Percentiles rank a stretch among this genome's conserved stretches.
These are phyloP conservation scores for Alternaria consortialis DNA, from an alignment of 2,329 filamentous ascomycete genomes.

Conservation along the genomic window DNA sequence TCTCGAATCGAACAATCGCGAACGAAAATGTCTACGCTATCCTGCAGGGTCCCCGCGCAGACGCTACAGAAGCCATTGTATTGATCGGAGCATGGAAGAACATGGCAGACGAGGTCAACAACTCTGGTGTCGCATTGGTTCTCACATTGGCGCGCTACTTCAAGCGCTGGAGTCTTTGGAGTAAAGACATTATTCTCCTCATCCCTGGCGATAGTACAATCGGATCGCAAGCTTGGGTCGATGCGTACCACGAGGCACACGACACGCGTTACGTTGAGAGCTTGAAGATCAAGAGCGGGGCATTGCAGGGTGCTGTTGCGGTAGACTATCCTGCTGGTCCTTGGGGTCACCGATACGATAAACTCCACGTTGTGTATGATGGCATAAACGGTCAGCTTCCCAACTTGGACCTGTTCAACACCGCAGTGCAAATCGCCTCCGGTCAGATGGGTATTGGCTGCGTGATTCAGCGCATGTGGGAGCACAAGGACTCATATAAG, in stretches of 20 bases:
- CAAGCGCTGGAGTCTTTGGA: constrained; percentile 97
- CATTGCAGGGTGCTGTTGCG: constrained; percentile 90
- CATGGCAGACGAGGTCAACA: constrained; percentile 78
- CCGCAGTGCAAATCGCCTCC: constrained; percentile 83
- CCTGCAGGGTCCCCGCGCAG: constrained; percentile 89
- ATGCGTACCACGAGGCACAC: constrained; percentile 94
- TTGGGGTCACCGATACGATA: constrained; percentile 83
- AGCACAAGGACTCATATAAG: constrained; percentile 77
- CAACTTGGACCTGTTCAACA: constrained; percentile 96
- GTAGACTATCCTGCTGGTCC: constrained; percentile 80
- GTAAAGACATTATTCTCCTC: constrained; percentile 95
- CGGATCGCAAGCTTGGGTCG: constrained; percentile 95
- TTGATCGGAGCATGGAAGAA: constrained; percentile 90
- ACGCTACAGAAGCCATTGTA: constrained; percentile 97
- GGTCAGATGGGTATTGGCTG: constrained; percentile 92
- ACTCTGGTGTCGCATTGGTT: constrained; percentile 85
- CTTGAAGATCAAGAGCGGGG: constrained; percentile 88
- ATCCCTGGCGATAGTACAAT: constrained; percentile 88
- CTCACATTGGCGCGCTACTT: constrained; percentile 93
- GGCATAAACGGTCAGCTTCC: constrained; percentile 95
- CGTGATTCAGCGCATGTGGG: constrained; percentile 85
- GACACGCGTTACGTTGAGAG: constrained; percentile 74
- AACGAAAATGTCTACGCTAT: constrained; percentile 95
- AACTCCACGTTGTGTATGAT: constrained; percentile 91
- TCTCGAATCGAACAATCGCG: constrained; percentile 74